Evolutionary conservation across 257 asterid genomes (phyloP), one percentile per base, ranked within the genome.

Genomic region (Solanum medicagineum): DNA sequence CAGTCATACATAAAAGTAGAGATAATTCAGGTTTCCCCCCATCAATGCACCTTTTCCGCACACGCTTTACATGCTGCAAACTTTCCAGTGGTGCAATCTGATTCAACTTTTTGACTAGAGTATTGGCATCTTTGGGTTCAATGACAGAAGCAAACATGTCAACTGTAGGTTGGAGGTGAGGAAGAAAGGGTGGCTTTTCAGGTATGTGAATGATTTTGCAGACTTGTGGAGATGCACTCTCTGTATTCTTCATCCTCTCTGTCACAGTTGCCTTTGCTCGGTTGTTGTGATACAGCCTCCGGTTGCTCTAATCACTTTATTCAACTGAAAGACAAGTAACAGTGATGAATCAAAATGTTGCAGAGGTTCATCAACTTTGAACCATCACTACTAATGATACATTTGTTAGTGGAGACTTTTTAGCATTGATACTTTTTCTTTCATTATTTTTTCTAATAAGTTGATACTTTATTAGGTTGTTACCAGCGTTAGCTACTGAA

Each of bases 1-100:
- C 81, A 88, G 90, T 92, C 91, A 87, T 12, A 87, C 94, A 94
- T 80, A 97, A 88, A 83, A 97, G 85, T 88, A 94, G 90, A 74
- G 85, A 90, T 81, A 95, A 87, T 86, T 93, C 93, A 87, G 81
- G 80, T 83, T 90, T 89, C 65, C 98, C 99, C 90, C 90, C 96
- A 74, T 90, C 94, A 84, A 89, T 88, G 84, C 88, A 84, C 81
- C 87, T 87, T 93, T 91, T 96, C 79, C 86, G 90, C 45, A 95
- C 87, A 47, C 98, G 96, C 93, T 94, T 96, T 85, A 96, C 98
- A 87, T 96, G 99, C 86, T 95, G 97, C 86, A 94, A 92, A 87
- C 92, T 97, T 89, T 94, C 98, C 90, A 96, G 73, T 47, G 98
- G 97, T 40, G 97, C 94, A 83, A 91, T 87, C 53, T 88, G 92